Base-by-base conservation (phyloP, 2,329 filamentous ascomycete species). In the Fusarium falciforme region DNA sequence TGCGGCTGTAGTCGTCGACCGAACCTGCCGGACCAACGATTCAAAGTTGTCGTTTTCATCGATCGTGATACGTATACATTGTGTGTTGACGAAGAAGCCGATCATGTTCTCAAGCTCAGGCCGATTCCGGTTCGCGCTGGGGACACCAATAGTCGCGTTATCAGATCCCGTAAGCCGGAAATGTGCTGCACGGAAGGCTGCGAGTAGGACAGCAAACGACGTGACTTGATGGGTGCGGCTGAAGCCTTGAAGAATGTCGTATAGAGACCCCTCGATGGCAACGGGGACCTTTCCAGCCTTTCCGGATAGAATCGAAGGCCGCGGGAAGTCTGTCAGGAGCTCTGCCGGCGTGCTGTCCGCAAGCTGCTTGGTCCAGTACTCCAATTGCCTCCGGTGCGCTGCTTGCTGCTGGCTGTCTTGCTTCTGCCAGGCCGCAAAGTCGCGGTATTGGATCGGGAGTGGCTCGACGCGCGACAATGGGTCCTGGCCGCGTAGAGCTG, bases 11-110 rank as follows among this genome's bases (percentile, higher is more conserved):
- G 59, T 55, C 0, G 67, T 71, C 2, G 35, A 25, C 0, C 47
- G 31, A 57, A 79, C 74, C 14, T 78, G 75, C 0, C 31, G 27
- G 0, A 79, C 60, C 2, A 79, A 8, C 0, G 36, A 58, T 1
- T 64, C 47, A 25, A 79, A 79, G 0, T 67, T 67, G 6, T 71
- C 61, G 0, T 70, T 36, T 9, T 69, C 61, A 9, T 68, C 33
- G 1, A 80, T 14, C 2, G 25, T 52, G 40, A 79, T 66, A 16
- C 77, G 66, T 22, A 80, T 72, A 14, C 77, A 78, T 35, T 80
- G 79, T 0, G 72, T 66, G 35, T 79, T 79, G 52, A 79, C 78
- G 17, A 79, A 79, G 68, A 77, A 78, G 1, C 77, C 78, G 9
- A 79, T 72, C 0, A 77, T 69, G 14, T 75, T 60, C 29, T 75